Evolutionary conservation across 768 basidiomycete genomes (phyloP).

Genomic region (Russula sp.): DNA sequence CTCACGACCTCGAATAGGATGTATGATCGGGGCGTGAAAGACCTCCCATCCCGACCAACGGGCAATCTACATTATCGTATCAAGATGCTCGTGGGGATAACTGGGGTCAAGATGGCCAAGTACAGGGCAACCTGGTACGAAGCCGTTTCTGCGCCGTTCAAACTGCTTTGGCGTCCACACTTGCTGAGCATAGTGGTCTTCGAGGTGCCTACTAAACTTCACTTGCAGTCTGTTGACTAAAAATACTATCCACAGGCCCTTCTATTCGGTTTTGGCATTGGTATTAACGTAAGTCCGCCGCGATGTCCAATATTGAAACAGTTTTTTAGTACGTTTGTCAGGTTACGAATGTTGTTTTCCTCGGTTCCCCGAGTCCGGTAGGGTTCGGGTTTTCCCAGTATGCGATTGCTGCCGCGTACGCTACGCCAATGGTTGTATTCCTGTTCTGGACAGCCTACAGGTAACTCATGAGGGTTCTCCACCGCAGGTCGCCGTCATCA

Average conservation of each 20-base stretch:
- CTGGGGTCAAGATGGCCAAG: conserved; percentile 55
- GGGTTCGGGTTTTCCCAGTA: conserved; percentile 53
- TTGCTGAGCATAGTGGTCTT: conserved; percentile 46
- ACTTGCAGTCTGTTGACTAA: not conserved
- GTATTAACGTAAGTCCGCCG: conserved; percentile 48
- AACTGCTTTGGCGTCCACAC: conserved; percentile 63
- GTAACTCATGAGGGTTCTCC: not conserved
- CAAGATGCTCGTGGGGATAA: conserved; percentile 60
- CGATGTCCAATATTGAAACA: not conserved
- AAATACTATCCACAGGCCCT: conserved; percentile 40
- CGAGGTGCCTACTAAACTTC: conserved; percentile 36
- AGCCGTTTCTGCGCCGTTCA: conserved; percentile 45
- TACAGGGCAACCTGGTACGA: conserved; percentile 52
- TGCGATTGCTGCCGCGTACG: conserved; percentile 52
- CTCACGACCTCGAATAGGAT: conserved; percentile 41
- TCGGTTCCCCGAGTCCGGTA: conserved; percentile 51
- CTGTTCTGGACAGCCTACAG: not conserved
- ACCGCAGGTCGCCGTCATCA: conserved; percentile 45
- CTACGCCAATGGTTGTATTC: conserved; percentile 50
- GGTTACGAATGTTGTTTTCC: conserved; percentile 66
- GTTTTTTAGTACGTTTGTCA: conserved; percentile 31
- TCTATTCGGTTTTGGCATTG: conserved; percentile 63
- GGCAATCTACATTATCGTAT: conserved; percentile 50
- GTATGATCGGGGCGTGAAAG: conserved; percentile 53
- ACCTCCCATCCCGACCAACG: conserved; percentile 35